Evolutionary conservation across 1,284 basidiomycete species (phyloP), one percentile per base, ranked within the genome.

Genomic region (Cerioporus squamosus): DNA sequence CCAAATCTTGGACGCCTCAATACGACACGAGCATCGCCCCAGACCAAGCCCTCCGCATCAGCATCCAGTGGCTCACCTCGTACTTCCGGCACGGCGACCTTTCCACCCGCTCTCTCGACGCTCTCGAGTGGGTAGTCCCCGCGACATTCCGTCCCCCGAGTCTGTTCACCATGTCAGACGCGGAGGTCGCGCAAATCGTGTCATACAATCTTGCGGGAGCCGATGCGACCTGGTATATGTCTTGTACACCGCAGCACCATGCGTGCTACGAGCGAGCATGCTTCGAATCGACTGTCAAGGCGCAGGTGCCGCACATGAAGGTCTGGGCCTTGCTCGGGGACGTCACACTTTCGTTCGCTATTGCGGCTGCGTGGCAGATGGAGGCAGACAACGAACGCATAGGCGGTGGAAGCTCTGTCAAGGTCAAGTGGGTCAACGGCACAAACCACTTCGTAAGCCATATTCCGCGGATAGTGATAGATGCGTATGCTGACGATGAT

Each of bases 71-170:
- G 74, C 49, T 73, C 24, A 69, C 73, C 3, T 55, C 67, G 1
- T 75, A 77, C 59, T 77, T 74, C 62, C 57, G 72, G 15, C 77
- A 77, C 55, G 68, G 67, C 23, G 72, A 73, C 48, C 56, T 76
- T 23, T 56, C 68, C 14, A 66, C 62, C 29, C 68, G 66, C n/a
- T 71, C 74, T 44, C 53, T 61, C 17, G 58, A 64, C 26, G 45
- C 47, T 10, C 55, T 63, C 17, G 51, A 53, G 5, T 67, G 66
- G 51, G 51, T 66, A 47, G 26, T 68, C 22, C 65, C 70, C 18
- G 47, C 59, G n/a, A 59, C 59, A 0, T 44, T 17, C 23, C 66
- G 60, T 8, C 48, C 51, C 15, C 68, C 69, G 2, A 68, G 65
- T 5, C 44, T 67, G 29, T 69, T 59, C 63, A 60, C 39, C 39